Conservation (phyloP, 2,329 filamentous ascomycete genomes). For the Epichloe bromicola region DNA sequence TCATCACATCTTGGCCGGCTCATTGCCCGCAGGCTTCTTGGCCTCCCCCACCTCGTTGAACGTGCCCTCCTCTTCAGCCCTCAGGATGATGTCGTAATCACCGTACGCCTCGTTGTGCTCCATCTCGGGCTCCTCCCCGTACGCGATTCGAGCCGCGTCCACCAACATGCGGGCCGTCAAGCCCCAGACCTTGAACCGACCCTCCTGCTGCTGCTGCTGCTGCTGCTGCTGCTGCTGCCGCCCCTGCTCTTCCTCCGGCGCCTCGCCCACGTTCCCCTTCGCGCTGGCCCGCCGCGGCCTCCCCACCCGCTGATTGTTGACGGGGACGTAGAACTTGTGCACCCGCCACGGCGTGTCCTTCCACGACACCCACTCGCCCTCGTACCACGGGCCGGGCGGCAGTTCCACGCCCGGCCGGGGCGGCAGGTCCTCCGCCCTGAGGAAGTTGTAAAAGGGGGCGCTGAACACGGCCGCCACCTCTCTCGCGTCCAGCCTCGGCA, state of each 20-base stretch:
- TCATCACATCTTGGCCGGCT: constrained; percentile 21
- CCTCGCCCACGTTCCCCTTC: constrained; percentile 30
- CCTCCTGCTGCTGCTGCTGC: constrained; percentile 32
- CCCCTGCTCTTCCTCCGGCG: constrained; percentile 34
- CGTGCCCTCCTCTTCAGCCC: constrained; percentile 32
- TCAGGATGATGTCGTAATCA: constrained; percentile 37
- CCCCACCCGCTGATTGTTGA: constrained; percentile 55
- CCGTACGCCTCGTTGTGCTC: constrained; percentile 48
- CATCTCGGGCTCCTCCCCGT: constrained; percentile 71
- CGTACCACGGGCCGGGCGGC: constrained; percentile 62
- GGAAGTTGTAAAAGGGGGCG: constrained; percentile 81
- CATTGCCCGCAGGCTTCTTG: constrained; percentile 16
- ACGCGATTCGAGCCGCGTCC: constrained; percentile 76
- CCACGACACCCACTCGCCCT: constrained; percentile 70
- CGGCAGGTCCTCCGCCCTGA: constrained; percentile 46
- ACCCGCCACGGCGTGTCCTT: constrained; percentile 67
- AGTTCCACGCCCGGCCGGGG: constrained; percentile 22
- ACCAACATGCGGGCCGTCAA: constrained; percentile 89
- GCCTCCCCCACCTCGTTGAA: constrained; percentile 25
- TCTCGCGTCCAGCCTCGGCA: constrained; percentile 70
- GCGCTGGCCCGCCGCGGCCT: constrained; percentile 35
- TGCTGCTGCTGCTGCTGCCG: constrained; percentile 21
- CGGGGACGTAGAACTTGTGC: constrained; percentile 86
- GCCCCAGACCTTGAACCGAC: constrained; percentile 76
- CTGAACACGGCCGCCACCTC: constrained; percentile 94